These are phyloP conservation scores for Cicer pinnatifidum DNA, from an alignment of 306 rosid species.

Conservation along the genomic window DNA sequence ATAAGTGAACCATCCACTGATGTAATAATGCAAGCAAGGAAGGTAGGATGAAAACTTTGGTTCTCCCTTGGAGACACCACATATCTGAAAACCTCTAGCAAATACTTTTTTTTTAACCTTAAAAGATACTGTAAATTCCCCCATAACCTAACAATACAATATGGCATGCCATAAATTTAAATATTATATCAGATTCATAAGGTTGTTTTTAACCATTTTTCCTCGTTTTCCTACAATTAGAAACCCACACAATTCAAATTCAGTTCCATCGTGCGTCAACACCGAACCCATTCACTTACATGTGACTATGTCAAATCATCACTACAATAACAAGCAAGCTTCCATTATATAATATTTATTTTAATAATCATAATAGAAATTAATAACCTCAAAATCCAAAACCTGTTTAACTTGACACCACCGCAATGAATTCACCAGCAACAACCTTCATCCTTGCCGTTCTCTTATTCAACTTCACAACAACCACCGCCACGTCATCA, in stretches of 20 bases:
- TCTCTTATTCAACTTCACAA: background rate
- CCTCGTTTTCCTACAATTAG: no score
- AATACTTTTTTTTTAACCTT: no score
- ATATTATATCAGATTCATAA: no score
- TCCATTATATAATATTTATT: background rate
- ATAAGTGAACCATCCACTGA: no score
- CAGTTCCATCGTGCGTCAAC: conserved; percentile 1
- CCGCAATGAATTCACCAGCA: conserved; percentile 39
- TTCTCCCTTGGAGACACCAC: no score
- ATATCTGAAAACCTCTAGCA: no score
- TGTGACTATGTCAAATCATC: background rate
- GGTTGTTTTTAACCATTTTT: no score
- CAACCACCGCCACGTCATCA: background rate
- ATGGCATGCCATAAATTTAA: no score
- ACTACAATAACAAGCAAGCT: conserved; percentile 22
- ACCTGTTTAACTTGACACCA: background rate
- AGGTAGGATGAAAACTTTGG: no score
- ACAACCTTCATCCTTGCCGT: background rate
- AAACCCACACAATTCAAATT: background rate
- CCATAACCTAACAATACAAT: no score
- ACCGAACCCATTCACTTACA: background rate
- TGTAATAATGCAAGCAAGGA: no score
- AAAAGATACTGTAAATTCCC: no score
- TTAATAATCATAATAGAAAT: background rate
- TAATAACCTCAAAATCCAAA: background rate